Conservation (phyloP, 331 rosid species). For the Pyracantha coccinea region DNA sequence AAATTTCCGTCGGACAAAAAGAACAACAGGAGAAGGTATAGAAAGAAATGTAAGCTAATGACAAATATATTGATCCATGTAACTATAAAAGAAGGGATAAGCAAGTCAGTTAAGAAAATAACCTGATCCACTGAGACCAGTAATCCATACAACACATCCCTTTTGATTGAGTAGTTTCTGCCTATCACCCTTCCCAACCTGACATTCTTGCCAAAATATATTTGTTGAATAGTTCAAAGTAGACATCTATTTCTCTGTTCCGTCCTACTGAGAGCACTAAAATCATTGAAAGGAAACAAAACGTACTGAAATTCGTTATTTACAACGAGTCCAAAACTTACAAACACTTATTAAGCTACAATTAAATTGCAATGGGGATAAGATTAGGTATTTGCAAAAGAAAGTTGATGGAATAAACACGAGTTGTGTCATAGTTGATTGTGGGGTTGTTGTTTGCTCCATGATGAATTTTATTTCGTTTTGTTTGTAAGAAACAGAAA, state of each 20-base stretch:
- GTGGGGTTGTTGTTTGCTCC: background rate
- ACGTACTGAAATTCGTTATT: background rate
- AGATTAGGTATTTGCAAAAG: background rate
- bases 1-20: background rate
- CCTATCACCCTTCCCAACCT: conserved; percentile 59
- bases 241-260: conserved; percentile 43
- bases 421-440: background rate
- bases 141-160: conserved; percentile 89
- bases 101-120: background rate
- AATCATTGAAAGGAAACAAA: background rate
- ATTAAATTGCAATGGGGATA: background rate
- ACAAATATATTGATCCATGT: background rate
- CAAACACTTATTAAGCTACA: background rate
- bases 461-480: background rate
- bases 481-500: background rate
- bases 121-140: conserved; percentile 96
- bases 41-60: background rate
- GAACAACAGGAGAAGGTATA: background rate
- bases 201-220: conserved; percentile 82
- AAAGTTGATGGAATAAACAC: background rate
- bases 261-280: background rate
- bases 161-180: conserved; percentile 80
- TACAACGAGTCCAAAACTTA: background rate
- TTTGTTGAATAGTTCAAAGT: conserved; percentile 56
- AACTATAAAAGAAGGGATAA: background rate